A percentile compares a stretch with the other conserved stretches of the same genome.
Conservation (phyloP, 805 yeast species). For the Deakozyma indianensis region DNA sequence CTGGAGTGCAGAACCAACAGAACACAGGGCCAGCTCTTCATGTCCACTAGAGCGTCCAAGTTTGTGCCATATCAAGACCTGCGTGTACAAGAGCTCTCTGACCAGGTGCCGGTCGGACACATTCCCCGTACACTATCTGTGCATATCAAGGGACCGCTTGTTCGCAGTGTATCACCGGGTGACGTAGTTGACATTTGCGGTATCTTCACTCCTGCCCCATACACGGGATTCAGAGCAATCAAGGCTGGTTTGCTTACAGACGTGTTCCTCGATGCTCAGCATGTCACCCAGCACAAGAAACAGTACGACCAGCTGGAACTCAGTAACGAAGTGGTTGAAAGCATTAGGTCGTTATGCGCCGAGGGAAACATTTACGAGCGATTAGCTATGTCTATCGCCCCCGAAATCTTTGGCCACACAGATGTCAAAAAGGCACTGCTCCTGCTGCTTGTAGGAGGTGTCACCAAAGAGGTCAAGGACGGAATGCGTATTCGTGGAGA, state of each 20-base stretch:
- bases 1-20: conserved; percentile 64
- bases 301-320: conserved; percentile 58
- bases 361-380: conserved; percentile 66
- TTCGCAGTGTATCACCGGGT: conserved; percentile 81
- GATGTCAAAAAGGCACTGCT: conserved; percentile 88
- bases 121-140: conserved; percentile 80
- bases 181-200: conserved; percentile 91
- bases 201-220: conserved; percentile 83
- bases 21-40: conserved; percentile 76
- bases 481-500: conserved; percentile 98
- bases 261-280: conserved; percentile 81
- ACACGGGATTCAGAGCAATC: conserved; percentile 87
- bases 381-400: conserved; percentile 83
- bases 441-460: conserved; percentile 84
- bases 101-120: conserved; percentile 96
- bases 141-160: conserved; percentile 86
- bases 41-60: conserved; percentile 92
- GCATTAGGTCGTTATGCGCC: conserved; percentile 38
- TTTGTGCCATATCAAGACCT: conserved; percentile 93
- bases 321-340: conserved; percentile 38
- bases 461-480: conserved; percentile 85
- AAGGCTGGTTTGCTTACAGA: conserved; percentile 90
- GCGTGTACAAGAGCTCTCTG: conserved; percentile 83
- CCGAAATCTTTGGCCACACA: conserved; percentile 88
- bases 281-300: conserved; percentile 74